Conservation (phyloP, 768 basidiomycete species). For the Strobilomyces dryophilus region DNA sequence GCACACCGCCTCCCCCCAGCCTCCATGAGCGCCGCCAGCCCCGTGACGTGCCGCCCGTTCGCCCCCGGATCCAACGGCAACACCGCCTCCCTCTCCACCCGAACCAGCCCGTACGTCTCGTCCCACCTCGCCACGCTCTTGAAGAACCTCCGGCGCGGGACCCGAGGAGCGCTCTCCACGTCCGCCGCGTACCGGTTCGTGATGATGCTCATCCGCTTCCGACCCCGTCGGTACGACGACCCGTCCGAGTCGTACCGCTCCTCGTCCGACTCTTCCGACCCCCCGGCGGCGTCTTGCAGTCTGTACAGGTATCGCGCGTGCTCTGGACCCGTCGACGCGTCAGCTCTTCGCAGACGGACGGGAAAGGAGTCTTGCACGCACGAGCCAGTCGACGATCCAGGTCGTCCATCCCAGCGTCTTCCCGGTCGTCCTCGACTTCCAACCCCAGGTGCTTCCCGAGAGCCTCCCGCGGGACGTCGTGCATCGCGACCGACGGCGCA, state of each 20-base stretch:
- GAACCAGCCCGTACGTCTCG: constrained; percentile 22
- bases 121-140: constrained; percentile 42
- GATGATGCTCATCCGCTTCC: constrained; percentile 65
- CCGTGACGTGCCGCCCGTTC: constrained; percentile 11
- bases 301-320: constrained; percentile 63
- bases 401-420: constrained; percentile 47
- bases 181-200: constrained; percentile 60
- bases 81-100: constrained; percentile 20
- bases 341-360: not conserved
- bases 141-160: constrained; percentile 54
- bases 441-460: constrained; percentile 62
- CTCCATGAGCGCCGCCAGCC: constrained; percentile 25
- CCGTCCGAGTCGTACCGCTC: constrained; percentile 49
- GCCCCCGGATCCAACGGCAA: constrained; percentile 17
- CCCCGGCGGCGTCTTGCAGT: constrained; percentile 47
- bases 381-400: constrained; percentile 70
- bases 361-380: constrained; percentile 34
- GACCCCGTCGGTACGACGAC: constrained; percentile 36
- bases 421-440: constrained; percentile 38
- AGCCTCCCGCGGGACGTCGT: constrained; percentile 73
- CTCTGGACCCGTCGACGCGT: constrained; percentile 40
- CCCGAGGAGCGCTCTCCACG: constrained; percentile 31
- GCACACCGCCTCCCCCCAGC: constrained; percentile 14
- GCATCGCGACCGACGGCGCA: constrained; percentile 85
- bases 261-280: constrained; percentile 46